These are phyloP conservation scores for Ochromonas danica DNA, from an alignment of 108 stramenopile genomes.

Conservation along the genomic window DNA sequence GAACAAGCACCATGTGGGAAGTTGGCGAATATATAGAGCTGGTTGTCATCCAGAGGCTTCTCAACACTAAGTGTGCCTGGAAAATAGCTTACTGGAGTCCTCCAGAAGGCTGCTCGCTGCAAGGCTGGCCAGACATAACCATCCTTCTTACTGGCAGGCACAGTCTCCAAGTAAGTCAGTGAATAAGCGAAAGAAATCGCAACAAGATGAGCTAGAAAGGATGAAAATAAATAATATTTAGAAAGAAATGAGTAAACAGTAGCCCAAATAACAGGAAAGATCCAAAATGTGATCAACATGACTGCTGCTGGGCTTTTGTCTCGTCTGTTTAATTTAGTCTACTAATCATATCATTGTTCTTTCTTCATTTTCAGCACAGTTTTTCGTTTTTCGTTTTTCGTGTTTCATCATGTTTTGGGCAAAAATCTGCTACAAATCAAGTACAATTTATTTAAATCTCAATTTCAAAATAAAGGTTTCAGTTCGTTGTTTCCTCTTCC, in stretches of 20 bases:
- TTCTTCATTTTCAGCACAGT: neutral
- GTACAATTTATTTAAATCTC: too few relatives aligned
- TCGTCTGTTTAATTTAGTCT: neutral
- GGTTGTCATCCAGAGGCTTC: neutral
- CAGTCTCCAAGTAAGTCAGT: neutral
- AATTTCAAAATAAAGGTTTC: too few relatives aligned
- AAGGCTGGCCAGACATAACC: slow-evolving; percentile 3
- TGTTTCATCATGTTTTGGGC: too few relatives aligned
- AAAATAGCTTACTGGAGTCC: neutral
- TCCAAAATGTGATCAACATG: neutral
- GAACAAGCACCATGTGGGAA: slow-evolving; percentile 33
- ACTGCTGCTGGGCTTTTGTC: neutral
- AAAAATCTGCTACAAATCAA: too few relatives aligned
- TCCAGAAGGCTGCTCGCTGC: neutral
- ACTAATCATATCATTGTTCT: too few relatives aligned
- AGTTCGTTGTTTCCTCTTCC: too few relatives aligned
- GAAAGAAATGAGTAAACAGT: neutral
- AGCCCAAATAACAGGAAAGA: neutral
- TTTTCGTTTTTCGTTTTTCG: too few relatives aligned
- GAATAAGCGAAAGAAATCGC: neutral
- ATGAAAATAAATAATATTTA: neutral
- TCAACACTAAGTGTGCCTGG: neutral
- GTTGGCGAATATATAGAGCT: slow-evolving; percentile 11
- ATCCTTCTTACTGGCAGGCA: neutral
- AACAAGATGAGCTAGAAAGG: neutral